Conservation (phyloP, 2,329 filamentous ascomycete species). For the Epichloe brachyelytri region DNA sequence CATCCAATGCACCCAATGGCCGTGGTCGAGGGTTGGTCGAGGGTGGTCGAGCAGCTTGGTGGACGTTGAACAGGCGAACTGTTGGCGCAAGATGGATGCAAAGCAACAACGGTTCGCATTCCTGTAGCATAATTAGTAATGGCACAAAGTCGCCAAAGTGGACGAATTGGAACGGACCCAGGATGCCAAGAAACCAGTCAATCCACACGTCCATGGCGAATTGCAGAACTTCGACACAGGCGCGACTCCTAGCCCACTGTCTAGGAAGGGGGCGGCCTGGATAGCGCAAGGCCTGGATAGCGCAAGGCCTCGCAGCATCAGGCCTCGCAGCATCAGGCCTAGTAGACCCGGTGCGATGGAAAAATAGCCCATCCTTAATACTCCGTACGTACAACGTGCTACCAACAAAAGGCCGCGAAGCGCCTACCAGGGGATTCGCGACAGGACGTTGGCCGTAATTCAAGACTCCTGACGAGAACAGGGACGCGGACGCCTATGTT, state of each 20-base stretch:
- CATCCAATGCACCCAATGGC: neutral
- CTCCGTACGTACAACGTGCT: no score
- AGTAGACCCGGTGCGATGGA: neutral
- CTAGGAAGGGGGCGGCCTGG: neutral
- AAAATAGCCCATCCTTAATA: neutral
- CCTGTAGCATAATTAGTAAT: neutral
- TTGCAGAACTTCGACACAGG: conserved; percentile 7
- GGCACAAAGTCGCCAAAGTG: neutral
- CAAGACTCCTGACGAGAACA: neutral
- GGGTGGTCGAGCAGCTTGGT: neutral
- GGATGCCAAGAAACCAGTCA: conserved; percentile 1
- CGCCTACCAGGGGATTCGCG: neutral
- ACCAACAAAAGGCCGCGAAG: no score
- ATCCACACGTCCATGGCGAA: neutral
- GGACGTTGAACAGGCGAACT: neutral
- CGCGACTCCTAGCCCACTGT: neutral
- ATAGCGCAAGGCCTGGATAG: no score
- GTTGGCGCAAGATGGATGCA: conserved; percentile 4
- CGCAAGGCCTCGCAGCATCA: neutral
- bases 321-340: neutral
- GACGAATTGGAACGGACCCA: neutral
- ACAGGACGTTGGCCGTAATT: conserved; percentile 3
- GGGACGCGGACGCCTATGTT: neutral
- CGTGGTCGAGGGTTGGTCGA: neutral
- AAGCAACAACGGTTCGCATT: neutral